These are phyloP conservation scores for Tricholoma furcatifolium DNA, from an alignment of 768 basidiomycete species.

Conservation along the genomic window DNA sequence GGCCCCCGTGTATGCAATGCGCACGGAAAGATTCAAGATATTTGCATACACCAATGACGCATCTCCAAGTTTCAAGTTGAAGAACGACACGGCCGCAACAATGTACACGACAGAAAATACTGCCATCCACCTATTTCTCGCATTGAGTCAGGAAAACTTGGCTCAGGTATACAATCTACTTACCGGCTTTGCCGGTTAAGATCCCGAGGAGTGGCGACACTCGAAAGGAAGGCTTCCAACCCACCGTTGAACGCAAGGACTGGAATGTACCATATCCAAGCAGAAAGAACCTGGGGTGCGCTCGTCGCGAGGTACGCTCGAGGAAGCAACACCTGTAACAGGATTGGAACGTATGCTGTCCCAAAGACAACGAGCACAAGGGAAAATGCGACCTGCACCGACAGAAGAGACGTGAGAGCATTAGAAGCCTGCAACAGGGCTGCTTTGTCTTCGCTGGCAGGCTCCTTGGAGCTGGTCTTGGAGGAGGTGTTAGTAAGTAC, in stretches of 20 bases:
- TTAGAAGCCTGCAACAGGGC: conserved; percentile 41
- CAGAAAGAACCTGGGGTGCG: conserved; percentile 71
- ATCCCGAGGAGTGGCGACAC: conserved; percentile 67
- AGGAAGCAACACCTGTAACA: conserved; percentile 71
- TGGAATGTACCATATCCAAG: conserved; percentile 90
- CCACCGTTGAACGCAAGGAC: conserved; percentile 88
- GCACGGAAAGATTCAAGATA: conserved; percentile 58
- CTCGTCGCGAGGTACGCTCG: conserved; percentile 69
- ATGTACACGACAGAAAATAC: conserved; percentile 72
- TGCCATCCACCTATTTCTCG: conserved; percentile 67
- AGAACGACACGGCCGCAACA: conserved; percentile 43
- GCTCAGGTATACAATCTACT: conserved; percentile 10
- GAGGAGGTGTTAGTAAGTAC: conserved; percentile 29
- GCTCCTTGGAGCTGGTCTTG: conserved; percentile 5
- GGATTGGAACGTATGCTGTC: conserved; percentile 69
- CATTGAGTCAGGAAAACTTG: not conserved
- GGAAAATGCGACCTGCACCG: conserved; percentile 63
- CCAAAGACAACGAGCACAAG: conserved; percentile 74
- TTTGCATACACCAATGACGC: conserved; percentile 76
- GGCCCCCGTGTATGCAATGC: conserved; percentile 49
- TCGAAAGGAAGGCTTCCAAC: conserved; percentile 87
- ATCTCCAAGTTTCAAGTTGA: conserved; percentile 55
- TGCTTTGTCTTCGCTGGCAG: conserved; percentile 9
- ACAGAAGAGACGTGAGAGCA: conserved; percentile 59
- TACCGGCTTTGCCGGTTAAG: conserved; percentile 68